Conservation (phyloP, 2,329 filamentous ascomycete species). For the Stagonosporopsis cucurbitacearum region DNA sequence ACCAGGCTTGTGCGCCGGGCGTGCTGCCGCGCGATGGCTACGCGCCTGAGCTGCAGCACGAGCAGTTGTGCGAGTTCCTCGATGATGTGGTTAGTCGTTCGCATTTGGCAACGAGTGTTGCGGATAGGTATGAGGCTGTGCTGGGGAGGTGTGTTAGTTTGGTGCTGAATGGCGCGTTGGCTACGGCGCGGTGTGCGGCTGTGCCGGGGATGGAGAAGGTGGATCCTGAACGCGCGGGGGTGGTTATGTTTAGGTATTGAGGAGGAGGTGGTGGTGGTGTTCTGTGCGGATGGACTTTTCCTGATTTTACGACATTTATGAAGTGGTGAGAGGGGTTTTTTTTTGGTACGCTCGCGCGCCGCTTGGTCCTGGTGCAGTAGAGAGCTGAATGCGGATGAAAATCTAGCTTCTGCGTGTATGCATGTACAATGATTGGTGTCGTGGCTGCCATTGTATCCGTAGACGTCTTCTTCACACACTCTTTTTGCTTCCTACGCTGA, state of each 20-base stretch:
- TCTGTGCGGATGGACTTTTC: too few species aligned
- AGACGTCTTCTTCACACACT: too few species aligned
- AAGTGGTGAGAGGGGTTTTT: not conserved
- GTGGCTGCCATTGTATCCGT: too few species aligned
- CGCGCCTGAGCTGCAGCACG: constrained; percentile 38
- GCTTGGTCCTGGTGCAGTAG: too few species aligned
- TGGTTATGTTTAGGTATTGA: constrained; percentile 50
- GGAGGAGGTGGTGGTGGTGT: not conserved
- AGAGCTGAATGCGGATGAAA: too few species aligned
- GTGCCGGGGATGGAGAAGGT: constrained; percentile 32
- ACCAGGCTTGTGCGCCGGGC: not conserved
- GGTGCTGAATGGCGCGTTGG: constrained; percentile 48
- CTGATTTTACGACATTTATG: not conserved
- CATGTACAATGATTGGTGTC: too few species aligned
- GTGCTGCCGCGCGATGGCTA: constrained; percentile 20
- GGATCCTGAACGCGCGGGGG: constrained; percentile 46
- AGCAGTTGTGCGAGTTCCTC: constrained; percentile 47
- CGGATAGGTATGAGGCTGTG: constrained; percentile 43
- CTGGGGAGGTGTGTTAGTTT: constrained; percentile 44
- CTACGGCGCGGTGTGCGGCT: constrained; percentile 28
- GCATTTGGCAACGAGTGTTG: constrained; percentile 30
- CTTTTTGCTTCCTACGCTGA: too few species aligned
- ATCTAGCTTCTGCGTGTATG: too few species aligned
- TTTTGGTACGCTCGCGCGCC: too few species aligned
- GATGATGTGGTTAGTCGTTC: constrained; percentile 36